Conservation (phyloP, 805 yeast genomes). For the Citeromyces matritensis region DNA sequence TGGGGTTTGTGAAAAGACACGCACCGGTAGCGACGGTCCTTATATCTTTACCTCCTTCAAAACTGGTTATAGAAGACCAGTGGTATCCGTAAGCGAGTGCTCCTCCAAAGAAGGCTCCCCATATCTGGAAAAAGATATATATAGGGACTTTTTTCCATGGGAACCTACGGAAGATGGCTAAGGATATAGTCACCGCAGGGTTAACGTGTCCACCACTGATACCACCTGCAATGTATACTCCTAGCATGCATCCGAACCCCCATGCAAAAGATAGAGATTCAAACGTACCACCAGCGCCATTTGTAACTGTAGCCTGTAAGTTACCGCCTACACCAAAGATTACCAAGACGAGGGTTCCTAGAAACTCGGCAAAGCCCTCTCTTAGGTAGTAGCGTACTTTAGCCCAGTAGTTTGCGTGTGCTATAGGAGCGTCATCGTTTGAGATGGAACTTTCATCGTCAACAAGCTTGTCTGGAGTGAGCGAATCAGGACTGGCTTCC, state of each 20-base stretch:
- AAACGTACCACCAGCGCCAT: conserved; percentile 21
- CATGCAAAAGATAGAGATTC: conserved; percentile 29
- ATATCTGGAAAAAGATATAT: conserved; percentile 28
- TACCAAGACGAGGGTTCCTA: conserved; percentile 30
- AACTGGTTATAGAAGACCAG: conserved; percentile 19
- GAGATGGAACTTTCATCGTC: background rate
- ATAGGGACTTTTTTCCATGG: conserved; percentile 31
- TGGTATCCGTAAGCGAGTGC: conserved; percentile 28
- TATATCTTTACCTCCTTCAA: conserved; percentile 15
- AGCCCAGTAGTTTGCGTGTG: conserved; percentile 12
- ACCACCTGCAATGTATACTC: conserved; percentile 35
- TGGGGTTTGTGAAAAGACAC: conserved; percentile 26
- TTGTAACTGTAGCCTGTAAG: conserved; percentile 25
- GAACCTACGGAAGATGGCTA: conserved; percentile 33
- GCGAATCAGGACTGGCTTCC: too few species aligned
- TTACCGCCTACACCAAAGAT: conserved; percentile 32
- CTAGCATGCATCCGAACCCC: conserved; percentile 40
- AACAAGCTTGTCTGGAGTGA: too few species aligned
- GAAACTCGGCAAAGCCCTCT: conserved; percentile 35
- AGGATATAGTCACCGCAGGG: conserved; percentile 33
- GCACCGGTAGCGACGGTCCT: conserved; percentile 22
- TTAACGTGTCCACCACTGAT: conserved; percentile 45
- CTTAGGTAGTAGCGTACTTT: conserved; percentile 18
- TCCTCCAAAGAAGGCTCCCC: conserved; percentile 34
- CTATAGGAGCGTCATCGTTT: conserved; percentile 3